A percentile compares a stretch with the other conserved stretches of the same genome.
These are phyloP conservation scores for Cyberlindnera maritima DNA, from an alignment of 805 yeast species.

Conservation along the genomic window DNA sequence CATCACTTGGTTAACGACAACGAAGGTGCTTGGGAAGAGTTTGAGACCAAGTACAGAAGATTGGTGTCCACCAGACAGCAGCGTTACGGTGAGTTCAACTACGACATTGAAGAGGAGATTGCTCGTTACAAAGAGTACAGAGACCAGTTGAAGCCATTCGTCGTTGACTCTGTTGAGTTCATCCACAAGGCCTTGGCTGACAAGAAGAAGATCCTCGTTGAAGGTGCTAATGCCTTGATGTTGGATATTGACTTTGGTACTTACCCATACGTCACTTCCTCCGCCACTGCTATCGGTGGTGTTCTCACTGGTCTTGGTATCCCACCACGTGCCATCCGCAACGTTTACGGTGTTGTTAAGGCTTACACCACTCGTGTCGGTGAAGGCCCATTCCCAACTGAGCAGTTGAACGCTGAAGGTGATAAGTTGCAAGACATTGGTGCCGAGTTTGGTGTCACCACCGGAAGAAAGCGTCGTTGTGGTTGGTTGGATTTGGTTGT, in stretches of 20 bases:
- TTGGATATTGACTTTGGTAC: slow-evolving; percentile 97
- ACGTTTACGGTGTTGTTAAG: slow-evolving; percentile 93
- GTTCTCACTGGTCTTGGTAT: slow-evolving; percentile 95
- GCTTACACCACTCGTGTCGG: slow-evolving; percentile 99
- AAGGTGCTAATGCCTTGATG: slow-evolving; percentile 98
- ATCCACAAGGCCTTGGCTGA: slow-evolving; percentile 72
- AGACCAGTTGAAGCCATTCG: slow-evolving; percentile 79
- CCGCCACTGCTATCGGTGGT: slow-evolving; percentile 96
- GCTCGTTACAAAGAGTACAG: slow-evolving; percentile 72
- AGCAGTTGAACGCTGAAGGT: slow-evolving; percentile 85
- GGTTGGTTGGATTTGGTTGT: slow-evolving; percentile 99
- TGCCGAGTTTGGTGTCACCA: slow-evolving; percentile 96
- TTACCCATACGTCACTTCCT: slow-evolving; percentile 94
- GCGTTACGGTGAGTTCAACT: slow-evolving; percentile 92
- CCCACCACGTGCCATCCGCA: slow-evolving; percentile 82
- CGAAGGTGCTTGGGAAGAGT: slow-evolving; percentile 91
- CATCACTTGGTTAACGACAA: slow-evolving; percentile 91
- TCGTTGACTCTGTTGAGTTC: slow-evolving; percentile 86
- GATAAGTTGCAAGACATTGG: slow-evolving; percentile 87
- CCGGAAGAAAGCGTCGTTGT: slow-evolving; percentile 98
- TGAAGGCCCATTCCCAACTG: slow-evolving; percentile 99
- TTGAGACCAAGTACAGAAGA: slow-evolving; percentile 72
- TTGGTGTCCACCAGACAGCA: slow-evolving; percentile 76
- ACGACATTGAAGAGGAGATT: slow-evolving; percentile 79
- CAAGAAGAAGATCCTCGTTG: slow-evolving; percentile 86